Conservation (phyloP, 768 basidiomycete genomes). For the Rhodotorula kratochvilovae region DNA sequence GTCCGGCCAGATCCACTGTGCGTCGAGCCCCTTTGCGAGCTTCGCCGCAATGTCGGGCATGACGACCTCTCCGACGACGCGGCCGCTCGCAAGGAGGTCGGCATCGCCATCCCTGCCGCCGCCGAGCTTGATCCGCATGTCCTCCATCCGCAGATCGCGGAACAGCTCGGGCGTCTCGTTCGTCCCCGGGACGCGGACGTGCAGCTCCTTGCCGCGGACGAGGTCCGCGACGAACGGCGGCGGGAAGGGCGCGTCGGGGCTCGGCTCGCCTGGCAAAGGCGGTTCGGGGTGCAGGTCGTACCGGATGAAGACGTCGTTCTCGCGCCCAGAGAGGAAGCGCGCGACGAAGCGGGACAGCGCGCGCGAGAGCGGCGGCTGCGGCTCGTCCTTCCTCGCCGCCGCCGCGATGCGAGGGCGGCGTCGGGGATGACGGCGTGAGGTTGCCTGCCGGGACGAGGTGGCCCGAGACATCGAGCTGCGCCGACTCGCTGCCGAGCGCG, state of each 20-base stretch:
- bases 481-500: not conserved
- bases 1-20: slow-evolving; percentile 30
- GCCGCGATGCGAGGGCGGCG: not conserved
- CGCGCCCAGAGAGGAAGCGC: slow-evolving; percentile 30
- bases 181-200: slow-evolving; percentile 25
- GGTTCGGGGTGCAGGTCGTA: slow-evolving; percentile 24
- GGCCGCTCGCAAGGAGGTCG: slow-evolving; percentile 31
- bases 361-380: slow-evolving; percentile 5
- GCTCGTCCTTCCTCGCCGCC: not conserved
- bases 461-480: slow-evolving; percentile 11
- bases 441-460: slow-evolving; percentile 29
- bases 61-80: slow-evolving; percentile 31
- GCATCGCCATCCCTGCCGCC: slow-evolving; percentile 17
- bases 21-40: slow-evolving; percentile 23
- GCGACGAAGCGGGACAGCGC: slow-evolving; percentile 31
- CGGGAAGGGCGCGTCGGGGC: slow-evolving; percentile 12
- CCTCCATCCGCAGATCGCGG: slow-evolving; percentile 34
- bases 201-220: slow-evolving; percentile 5
- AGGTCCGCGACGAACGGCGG: slow-evolving; percentile 25
- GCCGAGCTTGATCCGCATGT: slow-evolving; percentile 34
- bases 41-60: slow-evolving; percentile 16
- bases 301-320: slow-evolving; percentile 22
- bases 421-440: not conserved
- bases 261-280: slow-evolving; percentile 1
- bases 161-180: slow-evolving; percentile 31